A percentile compares a stretch with the other conserved stretches of the same genome.
These are phyloP conservation scores for Fusarium gaditjirri DNA, from an alignment of 2,329 filamentous ascomycete genomes.

Conservation along the genomic window DNA sequence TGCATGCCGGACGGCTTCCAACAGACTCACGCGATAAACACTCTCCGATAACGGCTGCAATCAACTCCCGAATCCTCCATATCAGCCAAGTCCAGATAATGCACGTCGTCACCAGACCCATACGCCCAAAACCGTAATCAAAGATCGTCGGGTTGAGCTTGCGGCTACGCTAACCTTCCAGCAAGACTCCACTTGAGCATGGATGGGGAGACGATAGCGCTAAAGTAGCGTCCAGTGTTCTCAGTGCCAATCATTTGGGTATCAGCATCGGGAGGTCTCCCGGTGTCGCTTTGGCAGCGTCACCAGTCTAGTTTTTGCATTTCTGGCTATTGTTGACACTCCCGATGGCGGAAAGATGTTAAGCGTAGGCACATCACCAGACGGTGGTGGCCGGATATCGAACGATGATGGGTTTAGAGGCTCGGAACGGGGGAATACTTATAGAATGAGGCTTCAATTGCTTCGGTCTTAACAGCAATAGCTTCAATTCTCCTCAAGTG, in stretches of 20 bases:
- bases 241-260: not conserved
- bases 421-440: rapidly evolving
- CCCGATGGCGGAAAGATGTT: not conserved
- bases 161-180: conserved; percentile 19
- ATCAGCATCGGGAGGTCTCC: conserved; percentile 1
- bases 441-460: not conserved
- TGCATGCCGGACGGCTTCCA: not conserved
- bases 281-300: not conserved
- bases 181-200: not conserved
- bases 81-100: not conserved
- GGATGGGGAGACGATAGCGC: not conserved
- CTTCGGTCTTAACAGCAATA: not conserved
- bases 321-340: not conserved
- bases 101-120: not conserved
- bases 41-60: not conserved
- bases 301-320: not conserved
- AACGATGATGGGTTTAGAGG: not conserved
- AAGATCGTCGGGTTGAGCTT: not conserved
- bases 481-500: not conserved
- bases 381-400: not conserved
- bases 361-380: not conserved
- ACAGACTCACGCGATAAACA: not conserved
- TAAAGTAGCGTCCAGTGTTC: not conserved
- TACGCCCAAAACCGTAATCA: not conserved
- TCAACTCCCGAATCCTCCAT: not conserved